A percentile compares a stretch with the other conserved stretches of the same genome.
These are phyloP conservation scores for Aureobasidium zeae DNA, from an alignment of 2,329 filamentous ascomycete species.

Conservation along the genomic window DNA sequence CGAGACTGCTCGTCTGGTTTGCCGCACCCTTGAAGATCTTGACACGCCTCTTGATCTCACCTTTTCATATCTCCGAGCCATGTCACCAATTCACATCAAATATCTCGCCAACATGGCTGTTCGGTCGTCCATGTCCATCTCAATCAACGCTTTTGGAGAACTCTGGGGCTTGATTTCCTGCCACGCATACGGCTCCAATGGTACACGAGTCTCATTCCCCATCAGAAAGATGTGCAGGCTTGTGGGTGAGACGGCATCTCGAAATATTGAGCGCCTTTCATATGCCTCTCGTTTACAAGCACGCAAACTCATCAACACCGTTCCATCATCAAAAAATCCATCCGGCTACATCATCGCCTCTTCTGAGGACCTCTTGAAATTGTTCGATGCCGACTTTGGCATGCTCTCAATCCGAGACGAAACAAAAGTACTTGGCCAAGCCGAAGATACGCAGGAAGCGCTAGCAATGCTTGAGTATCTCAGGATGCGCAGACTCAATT, in stretches of 20 bases:
- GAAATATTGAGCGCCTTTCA: constrained; percentile 79
- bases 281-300: constrained; percentile 79
- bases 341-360: constrained; percentile 86
- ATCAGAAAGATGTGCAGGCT: constrained; percentile 87
- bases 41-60: constrained; percentile 72
- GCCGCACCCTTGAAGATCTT: constrained; percentile 63
- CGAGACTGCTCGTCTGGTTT: constrained; percentile 71
- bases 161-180: constrained; percentile 85
- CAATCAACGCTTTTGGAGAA: constrained; percentile 75
- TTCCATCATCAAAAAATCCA: constrained; percentile 69
- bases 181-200: constrained; percentile 65
- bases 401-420: constrained; percentile 78
- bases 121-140: constrained; percentile 90
- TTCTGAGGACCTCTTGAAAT: constrained; percentile 70
- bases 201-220: constrained; percentile 87
- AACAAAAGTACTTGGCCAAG: constrained; percentile 70
- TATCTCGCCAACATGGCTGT: constrained; percentile 85
- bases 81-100: constrained; percentile 83
- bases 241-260: constrained; percentile 73
- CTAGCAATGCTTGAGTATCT: constrained; percentile 79
- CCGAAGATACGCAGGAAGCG: constrained; percentile 71
- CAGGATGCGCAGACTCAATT: constrained; percentile 62
- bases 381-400: constrained; percentile 83
- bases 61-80: constrained; percentile 74
- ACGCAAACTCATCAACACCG: constrained; percentile 78